These are phyloP conservation scores for Saturnispora diversa DNA, from an alignment of 805 yeast genomes.

Conservation along the genomic window DNA sequence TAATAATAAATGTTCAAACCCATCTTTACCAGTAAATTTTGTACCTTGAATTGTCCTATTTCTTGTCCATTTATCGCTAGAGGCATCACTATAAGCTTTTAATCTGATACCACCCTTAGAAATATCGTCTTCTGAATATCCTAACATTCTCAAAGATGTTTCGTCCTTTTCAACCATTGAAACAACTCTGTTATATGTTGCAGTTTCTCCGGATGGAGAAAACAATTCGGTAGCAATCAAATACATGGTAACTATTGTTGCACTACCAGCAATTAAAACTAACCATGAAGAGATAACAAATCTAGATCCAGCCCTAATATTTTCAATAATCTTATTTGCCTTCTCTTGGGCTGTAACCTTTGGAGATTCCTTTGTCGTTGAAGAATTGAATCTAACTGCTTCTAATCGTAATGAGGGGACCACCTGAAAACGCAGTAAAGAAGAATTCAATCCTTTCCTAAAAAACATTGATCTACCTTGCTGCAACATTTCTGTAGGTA, in stretches of 20 bases:
- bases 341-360: slow-evolving; percentile 12
- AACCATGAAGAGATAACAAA: slow-evolving; percentile 53
- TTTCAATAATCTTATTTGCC: slow-evolving; percentile 31
- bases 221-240: slow-evolving; percentile 71
- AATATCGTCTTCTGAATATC: slow-evolving; percentile 34
- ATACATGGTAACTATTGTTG: slow-evolving; percentile 62
- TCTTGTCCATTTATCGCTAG: slow-evolving; percentile 75
- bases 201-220: slow-evolving; percentile 87
- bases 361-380: slow-evolving; percentile 5
- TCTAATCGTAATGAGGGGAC: background rate
- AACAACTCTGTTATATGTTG: slow-evolving; percentile 81
- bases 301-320: slow-evolving; percentile 51
- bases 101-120: slow-evolving; percentile 40
- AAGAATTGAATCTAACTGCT: background rate
- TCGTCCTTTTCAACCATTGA: slow-evolving; percentile 63
- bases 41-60: slow-evolving; percentile 77
- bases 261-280: slow-evolving; percentile 61
- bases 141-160: slow-evolving; percentile 47
- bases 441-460: too few relatives aligned
- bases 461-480: too few relatives aligned
- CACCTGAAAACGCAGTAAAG: too few relatives aligned
- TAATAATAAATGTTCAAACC: slow-evolving; percentile 75
- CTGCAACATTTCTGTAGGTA: too few relatives aligned
- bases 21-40: slow-evolving; percentile 55
- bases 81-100: slow-evolving; percentile 73